Evolutionary conservation across 176 grass and related monocot species (phyloP).

Genomic region (Carex scoparia): DNA sequence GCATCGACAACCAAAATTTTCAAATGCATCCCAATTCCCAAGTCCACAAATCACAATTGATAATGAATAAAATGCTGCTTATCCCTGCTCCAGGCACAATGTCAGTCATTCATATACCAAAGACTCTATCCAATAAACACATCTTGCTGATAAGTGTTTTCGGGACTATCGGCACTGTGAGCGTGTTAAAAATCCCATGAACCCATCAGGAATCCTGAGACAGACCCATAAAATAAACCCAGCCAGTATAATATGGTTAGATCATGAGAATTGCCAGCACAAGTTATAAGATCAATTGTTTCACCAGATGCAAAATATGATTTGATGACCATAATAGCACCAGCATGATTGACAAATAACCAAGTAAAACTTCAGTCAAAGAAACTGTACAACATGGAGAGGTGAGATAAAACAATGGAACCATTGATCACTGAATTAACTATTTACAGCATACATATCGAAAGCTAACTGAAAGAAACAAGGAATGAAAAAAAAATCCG

Average conservation of each 20-base stretch:
- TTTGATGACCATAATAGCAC: too few relatives aligned
- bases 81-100: too few relatives aligned
- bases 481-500: not conserved
- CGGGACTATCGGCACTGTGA: too few relatives aligned
- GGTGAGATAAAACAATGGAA: not conserved
- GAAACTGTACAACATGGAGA: not conserved
- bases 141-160: too few relatives aligned
- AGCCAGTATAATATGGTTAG: not conserved
- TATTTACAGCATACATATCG: not conserved
- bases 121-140: too few relatives aligned
- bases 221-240: not conserved
- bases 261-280: not conserved
- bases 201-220: not conserved
- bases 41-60: too few relatives aligned
- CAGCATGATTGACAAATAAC: not conserved
- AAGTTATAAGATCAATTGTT: not conserved
- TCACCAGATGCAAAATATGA: too few relatives aligned
- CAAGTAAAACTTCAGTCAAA: not conserved
- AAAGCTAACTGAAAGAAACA: not conserved
- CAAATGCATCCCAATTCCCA: too few relatives aligned
- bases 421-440: not conserved
- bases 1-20: too few relatives aligned
- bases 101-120: not conserved
- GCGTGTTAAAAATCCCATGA: too few relatives aligned
- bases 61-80: too few relatives aligned